phyloP scores from a whole-genome alignment of 2,329 filamentous ascomycete species.

The Trichoderma brevicompactum region DNA sequence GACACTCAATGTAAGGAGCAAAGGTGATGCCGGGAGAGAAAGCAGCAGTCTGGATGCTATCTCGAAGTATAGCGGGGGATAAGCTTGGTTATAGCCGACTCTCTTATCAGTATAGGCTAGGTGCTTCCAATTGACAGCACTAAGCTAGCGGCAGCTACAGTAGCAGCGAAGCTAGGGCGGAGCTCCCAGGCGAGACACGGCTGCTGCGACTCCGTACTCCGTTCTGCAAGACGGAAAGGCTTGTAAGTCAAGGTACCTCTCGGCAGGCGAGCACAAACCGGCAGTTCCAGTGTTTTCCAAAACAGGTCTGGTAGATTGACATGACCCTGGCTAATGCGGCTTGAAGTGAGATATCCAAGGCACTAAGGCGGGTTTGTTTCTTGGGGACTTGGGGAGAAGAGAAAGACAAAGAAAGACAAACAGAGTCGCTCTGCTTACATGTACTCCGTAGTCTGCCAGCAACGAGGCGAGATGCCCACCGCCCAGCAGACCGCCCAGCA shows the following conservation, averaged over 20 bases:
- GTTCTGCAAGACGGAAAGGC: too few relatives aligned
- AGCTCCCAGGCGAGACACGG: conserved; percentile 3
- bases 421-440: too few relatives aligned
- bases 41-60: not conserved
- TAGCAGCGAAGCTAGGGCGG: not conserved
- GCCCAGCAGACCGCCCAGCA: not conserved
- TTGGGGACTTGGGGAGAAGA: too few relatives aligned
- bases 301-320: too few relatives aligned
- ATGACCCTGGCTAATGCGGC: too few relatives aligned
- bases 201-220: not conserved
- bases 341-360: too few relatives aligned
- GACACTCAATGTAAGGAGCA: not conserved
- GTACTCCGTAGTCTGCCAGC: not conserved
- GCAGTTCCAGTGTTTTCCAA: too few relatives aligned
- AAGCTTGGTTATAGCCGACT: not conserved
- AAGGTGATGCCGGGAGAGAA: not conserved
- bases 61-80: not conserved
- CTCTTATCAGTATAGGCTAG: not conserved
- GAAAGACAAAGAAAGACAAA: too few relatives aligned
- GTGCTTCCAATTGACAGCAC: not conserved
- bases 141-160: not conserved
- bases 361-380: too few relatives aligned
- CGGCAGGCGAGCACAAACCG: too few relatives aligned
- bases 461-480: too few relatives aligned
- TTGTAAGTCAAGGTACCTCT: too few relatives aligned